Evolutionary conservation across 2,329 filamentous ascomycete species (phyloP), one percentile per base, ranked within the genome.

Genomic region (Apiospora pterosperma): DNA sequence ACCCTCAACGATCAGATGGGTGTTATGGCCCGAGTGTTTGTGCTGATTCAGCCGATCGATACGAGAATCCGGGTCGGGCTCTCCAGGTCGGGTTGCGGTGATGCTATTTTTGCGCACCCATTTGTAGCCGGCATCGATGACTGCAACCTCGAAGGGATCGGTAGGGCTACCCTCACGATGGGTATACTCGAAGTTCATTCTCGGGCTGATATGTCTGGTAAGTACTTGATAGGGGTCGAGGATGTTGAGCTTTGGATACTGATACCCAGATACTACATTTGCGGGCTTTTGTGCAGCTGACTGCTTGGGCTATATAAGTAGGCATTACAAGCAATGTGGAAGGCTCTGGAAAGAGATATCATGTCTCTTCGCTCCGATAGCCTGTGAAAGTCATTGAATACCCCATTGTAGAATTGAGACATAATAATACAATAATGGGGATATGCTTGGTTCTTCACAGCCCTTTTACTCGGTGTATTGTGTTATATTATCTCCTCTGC

Each of bases 1-100:
- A n/a, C 62, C 62, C 16, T 5, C 25, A 16, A 59, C 34, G 36
- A 63, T 63, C 21, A 63, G 62, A 34, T 63, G 62, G 48, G 62
- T 59, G 21, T 63, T 63, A n/a, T 25, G 48, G 21, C 48, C 62
- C 34, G 34, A 58, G n/a, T 59, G 62, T 23, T 16, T 23, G 28
- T 62, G 60, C 4, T 10, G 12, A 19, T 31, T 34, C 8, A 62
- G 60, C 2, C 38, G 16, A 5, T 44, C 60, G 38, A 42, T n/a
- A 25, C 36, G 36, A 1, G 34, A 28, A 3, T 55, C 48, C 3
- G 48, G 25, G 7, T 55, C 5, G 28, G n/a, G 34, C 28, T n/a
- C 48, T 16, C 28, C 19, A 7, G 25, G 19, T 1, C 48, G 48
- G 28, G 48, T 55, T 5, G 48, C 48, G 25, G 34, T 36, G 16